phyloP scores from a whole-genome alignment of 371 early-diverging fungal species.

The Lichtheimia ramosa region DNA sequence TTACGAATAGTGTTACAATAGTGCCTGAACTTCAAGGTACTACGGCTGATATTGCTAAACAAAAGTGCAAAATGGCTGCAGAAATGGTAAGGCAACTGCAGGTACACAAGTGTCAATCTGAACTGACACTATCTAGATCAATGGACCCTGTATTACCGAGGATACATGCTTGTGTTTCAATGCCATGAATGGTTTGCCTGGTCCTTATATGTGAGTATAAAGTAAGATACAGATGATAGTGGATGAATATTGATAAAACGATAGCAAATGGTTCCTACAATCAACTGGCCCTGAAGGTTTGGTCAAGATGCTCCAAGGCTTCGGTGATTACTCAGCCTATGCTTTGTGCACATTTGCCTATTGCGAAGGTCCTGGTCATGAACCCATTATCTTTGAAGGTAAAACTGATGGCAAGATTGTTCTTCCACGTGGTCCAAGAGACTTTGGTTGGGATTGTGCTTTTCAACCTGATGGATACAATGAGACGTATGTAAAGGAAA shows the following conservation, averaged over 20 bases:
- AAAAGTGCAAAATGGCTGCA: slow-evolving; percentile 81
- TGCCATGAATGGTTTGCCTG: slow-evolving; percentile 90
- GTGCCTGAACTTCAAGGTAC: slow-evolving; percentile 91
- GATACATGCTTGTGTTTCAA: slow-evolving; percentile 94
- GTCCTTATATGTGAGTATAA: slow-evolving; percentile 79
- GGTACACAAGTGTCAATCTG: neutral
- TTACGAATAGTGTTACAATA: slow-evolving; percentile 15
- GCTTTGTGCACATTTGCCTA: slow-evolving; percentile 93
- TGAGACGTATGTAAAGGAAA: slow-evolving; percentile 49
- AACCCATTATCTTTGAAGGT: slow-evolving; percentile 91
- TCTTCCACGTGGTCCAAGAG: slow-evolving; percentile 76
- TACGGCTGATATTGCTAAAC: slow-evolving; percentile 70
- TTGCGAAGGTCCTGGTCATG: slow-evolving; percentile 79
- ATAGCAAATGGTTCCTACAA: slow-evolving; percentile 93
- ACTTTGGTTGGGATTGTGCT: slow-evolving; percentile 96
- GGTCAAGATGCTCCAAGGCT: slow-evolving; percentile 83
- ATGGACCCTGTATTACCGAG: slow-evolving; percentile 89
- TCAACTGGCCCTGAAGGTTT: slow-evolving; percentile 79
- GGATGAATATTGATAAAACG: neutral
- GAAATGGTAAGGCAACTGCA: slow-evolving; percentile 40
- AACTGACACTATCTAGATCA: slow-evolving; percentile 40
- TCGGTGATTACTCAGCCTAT: slow-evolving; percentile 81
- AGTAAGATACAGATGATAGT: neutral
- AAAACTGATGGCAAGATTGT: slow-evolving; percentile 86
- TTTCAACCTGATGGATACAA: slow-evolving; percentile 88